Evolutionary conservation across 108 stramenopile genomes (phyloP), one percentile per base, ranked within the genome.

Genomic region (Nitzschia sp.): DNA sequence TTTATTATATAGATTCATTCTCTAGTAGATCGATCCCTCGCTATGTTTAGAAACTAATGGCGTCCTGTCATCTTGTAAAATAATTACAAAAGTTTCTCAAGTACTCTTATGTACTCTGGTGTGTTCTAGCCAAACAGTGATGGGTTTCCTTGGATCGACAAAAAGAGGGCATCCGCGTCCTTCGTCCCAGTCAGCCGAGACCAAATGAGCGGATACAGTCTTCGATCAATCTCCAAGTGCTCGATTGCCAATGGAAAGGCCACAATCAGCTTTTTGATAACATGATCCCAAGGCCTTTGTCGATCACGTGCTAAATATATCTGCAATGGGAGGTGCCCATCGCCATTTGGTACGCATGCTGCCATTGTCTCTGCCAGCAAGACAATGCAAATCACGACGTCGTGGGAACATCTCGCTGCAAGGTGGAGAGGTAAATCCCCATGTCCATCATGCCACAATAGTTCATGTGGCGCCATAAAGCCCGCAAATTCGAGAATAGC

Each of bases 401-500:
- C 47, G 11, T 41, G 35, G 60, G 45, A 11, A 54, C 21, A 2
- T 19, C n/a, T 26, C 28, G 36, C 44, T 8, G 66, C 76, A 19
- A 62, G 22, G 41, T 81, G 80, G 1, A 81, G 58, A 6, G 72
- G 71, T 6, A 77, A 47, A 41, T 74, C 44, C 5, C 74, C 74
- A 13, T 69, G 25, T 8, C 46, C 72, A 32, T 81, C 67, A 5
- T 9, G 22, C 29, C 53, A 23, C 16, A 63, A 34, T 15, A 77
- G 25, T 45, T 81, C 76, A 6, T 79, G 58, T 0, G 48, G 53
- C 44, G 71, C 53, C 25, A 76, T 17, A 19, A 72, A 52, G 6
- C 78, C 25, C 4, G 80, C 80, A 57, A 64, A 73, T 55, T 76
- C 71, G 22, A 79, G 54, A 23, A 83, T 33, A 1, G 68, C 58